phyloP scores from a whole-genome alignment of 805 yeast species.

The Lipomyces sp. region DNA sequence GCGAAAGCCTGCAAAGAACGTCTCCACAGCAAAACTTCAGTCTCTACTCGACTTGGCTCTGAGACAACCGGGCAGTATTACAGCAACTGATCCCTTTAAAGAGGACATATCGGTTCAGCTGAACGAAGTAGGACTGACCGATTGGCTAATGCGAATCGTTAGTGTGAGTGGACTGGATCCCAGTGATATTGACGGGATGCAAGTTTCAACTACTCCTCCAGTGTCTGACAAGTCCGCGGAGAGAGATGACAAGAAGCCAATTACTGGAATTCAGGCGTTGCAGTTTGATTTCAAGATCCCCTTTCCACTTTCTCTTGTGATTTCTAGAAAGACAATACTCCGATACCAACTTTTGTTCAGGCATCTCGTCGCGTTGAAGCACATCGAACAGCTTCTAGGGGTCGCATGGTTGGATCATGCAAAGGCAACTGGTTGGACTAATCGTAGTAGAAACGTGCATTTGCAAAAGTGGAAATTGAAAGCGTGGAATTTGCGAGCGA shows the following conservation, averaged over 20 bases:
- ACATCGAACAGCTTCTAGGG: conserved; percentile 62
- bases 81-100: conserved; percentile 46
- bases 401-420: conserved; percentile 74
- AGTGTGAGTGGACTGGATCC: conserved; percentile 46
- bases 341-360: conserved; percentile 84
- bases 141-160: conserved; percentile 46
- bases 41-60: conserved; percentile 48
- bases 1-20: conserved; percentile 47
- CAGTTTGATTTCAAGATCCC: conserved; percentile 59
- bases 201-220: conserved; percentile 16
- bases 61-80: conserved; percentile 49
- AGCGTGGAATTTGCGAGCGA: conserved; percentile 47
- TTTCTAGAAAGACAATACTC: conserved; percentile 69
- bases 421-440: conserved; percentile 80
- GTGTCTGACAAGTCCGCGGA: conserved; percentile 22
- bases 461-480: conserved; percentile 37
- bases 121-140: conserved; percentile 44
- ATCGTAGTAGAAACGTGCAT: conserved; percentile 47
- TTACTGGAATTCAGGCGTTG: conserved; percentile 45
- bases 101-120: conserved; percentile 46
- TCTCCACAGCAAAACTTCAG: conserved; percentile 46
- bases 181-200: conserved; percentile 35
- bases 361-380: conserved; percentile 66
- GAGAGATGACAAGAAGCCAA: conserved; percentile 33
- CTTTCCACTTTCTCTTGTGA: conserved; percentile 80